Evolutionary conservation across 129 eudicot species (phyloP).

Genomic region (Helianthus tuberosus): DNA sequence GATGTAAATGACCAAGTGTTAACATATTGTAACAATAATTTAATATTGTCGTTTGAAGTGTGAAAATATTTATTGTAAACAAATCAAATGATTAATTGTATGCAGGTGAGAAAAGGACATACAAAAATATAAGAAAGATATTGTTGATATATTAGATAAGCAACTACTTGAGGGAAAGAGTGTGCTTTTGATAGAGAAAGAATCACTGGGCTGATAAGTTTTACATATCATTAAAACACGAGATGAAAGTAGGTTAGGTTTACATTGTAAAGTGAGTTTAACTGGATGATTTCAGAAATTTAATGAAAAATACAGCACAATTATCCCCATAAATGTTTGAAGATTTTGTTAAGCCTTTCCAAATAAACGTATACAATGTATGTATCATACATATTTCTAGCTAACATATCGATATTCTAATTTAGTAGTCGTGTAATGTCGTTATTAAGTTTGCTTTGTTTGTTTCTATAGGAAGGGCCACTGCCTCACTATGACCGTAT

Average conservation of each 20-base stretch:
- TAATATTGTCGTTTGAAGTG: constrained; percentile 3
- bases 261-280: neutral
- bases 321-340: constrained; percentile 82
- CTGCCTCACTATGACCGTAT: constrained; percentile 66
- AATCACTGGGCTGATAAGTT: constrained; percentile 54
- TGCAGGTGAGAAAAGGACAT: constrained; percentile 93
- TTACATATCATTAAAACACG: neutral
- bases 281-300: constrained; percentile 59
- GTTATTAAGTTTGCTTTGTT: constrained; percentile 10
- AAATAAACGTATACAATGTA: constrained; percentile 70
- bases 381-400: neutral
- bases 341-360: constrained; percentile 80
- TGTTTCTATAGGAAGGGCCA: constrained; percentile 65
- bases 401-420: neutral
- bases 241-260: neutral
- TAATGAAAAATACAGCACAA: constrained; percentile 50
- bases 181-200: no score
- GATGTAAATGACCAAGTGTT: no score
- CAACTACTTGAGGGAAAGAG: no score
- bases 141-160: no score
- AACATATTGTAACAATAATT: neutral
- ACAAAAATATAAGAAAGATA: constrained; percentile 33
- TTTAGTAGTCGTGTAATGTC: neutral
- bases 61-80: neutral
- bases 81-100: neutral